Percentiles rank a stretch among this genome's conserved stretches.
These are phyloP conservation scores for Sanguinoderma infundibulare DNA, from an alignment of 1,284 basidiomycete species.

Conservation along the genomic window DNA sequence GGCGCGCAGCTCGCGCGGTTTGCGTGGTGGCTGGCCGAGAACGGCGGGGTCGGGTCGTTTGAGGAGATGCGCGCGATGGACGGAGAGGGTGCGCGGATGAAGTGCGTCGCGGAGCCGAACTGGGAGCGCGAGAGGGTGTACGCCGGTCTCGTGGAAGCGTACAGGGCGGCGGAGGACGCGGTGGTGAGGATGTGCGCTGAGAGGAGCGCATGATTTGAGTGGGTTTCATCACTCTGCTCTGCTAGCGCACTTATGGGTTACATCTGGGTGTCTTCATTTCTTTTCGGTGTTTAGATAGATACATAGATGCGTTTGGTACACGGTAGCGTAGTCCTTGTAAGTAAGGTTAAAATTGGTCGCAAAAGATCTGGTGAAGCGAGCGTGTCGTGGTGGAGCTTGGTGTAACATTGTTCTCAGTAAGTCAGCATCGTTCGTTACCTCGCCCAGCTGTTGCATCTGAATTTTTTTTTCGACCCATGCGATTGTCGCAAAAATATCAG, in stretches of 20 bases:
- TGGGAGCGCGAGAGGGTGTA: conserved; percentile 36
- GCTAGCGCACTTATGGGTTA: not conserved
- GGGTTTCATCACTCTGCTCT: not conserved
- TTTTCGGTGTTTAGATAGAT: not conserved
- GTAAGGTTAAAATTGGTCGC: too few relatives aligned
- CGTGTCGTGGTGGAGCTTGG: too few relatives aligned
- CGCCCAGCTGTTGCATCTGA: too few relatives aligned
- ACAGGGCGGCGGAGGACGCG: conserved; percentile 44
- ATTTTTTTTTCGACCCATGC: too few relatives aligned
- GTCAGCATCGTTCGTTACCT: too few relatives aligned
- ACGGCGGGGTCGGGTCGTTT: conserved; percentile 53
- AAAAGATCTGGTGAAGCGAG: too few relatives aligned
- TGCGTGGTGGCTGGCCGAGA: conserved; percentile 63
- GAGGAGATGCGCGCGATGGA: conserved; percentile 63
- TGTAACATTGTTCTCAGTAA: too few relatives aligned
- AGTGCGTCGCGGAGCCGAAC: conserved; percentile 64
- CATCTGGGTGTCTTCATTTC: not conserved
- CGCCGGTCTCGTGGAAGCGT: conserved; percentile 39
- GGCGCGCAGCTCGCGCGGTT: conserved; percentile 73
- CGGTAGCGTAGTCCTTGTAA: too few relatives aligned
- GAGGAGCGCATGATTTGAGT: conserved; percentile 1
- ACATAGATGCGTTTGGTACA: too few relatives aligned
- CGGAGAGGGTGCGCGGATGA: conserved; percentile 51
- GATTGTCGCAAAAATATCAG: too few relatives aligned
- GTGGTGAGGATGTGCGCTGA: conserved; percentile 38